Evolutionary conservation across 2,329 filamentous ascomycete genomes (phyloP), one percentile per base, ranked within the genome.

Genomic region (Rutstroemia sp.): DNA sequence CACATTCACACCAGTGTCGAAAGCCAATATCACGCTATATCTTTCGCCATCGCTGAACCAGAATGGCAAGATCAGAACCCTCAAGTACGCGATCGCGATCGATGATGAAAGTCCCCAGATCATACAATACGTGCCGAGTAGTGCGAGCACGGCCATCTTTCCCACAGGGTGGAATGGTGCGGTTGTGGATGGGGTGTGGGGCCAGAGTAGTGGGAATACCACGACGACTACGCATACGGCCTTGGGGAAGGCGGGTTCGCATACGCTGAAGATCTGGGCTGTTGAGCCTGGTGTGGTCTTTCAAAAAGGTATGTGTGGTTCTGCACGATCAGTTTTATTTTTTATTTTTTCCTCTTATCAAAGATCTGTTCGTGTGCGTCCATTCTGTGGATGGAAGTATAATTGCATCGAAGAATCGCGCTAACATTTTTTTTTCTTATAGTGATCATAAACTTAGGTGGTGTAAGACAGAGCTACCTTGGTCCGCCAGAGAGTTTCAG

Each of bases 41-140:
- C 72, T 83, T 57, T 80, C 78, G 8, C 78, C 79, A 0, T 73
- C 71, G 0, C 73, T 76, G 45, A 82, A 82, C 63, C 79, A 62
- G 41, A 59, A 61, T 3, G 78, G 77, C 25, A 73, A 78, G 41
- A 61, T 68, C 6, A 72, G 71, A 9, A 78, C 78, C 0, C 71
- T 82, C 0, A 74, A 79, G 62, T 81, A 82, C 62, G 77, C 68
- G 27, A 68, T 82, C 7, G 69, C 73, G 0, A 68, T 81, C 4
- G 78, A 75, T 63, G 55, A 63, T 16, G 63, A 68, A 19, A 60
- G 61, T 4, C 68, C 70, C 2, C 70, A 68, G 49, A 62, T 71
- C 1, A 70, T 77, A 9, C 70, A 68, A 27, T 66, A 65, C 19
- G 63, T 67, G 0, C 49, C 57, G 1, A 64, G 61, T 19, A 60